These are phyloP conservation scores for Corylus americana DNA, from an alignment of 306 rosid species.

Conservation along the genomic window DNA sequence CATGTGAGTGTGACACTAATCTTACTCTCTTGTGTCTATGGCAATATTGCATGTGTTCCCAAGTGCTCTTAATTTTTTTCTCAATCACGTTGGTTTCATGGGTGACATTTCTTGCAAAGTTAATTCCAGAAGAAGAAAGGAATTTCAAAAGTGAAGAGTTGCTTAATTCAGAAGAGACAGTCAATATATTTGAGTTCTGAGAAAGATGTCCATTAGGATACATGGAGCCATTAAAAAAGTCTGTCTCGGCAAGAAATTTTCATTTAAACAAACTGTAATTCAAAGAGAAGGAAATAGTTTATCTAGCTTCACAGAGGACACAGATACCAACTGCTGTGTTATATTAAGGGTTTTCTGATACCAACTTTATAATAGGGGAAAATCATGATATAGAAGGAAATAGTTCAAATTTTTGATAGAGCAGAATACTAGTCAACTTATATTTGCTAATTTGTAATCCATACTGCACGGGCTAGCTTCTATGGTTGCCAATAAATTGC, in stretches of 20 bases:
- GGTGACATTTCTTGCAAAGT: not conserved
- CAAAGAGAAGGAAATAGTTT: not conserved
- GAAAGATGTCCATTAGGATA: not conserved
- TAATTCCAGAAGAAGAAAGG: not conserved
- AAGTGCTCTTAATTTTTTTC: not conserved
- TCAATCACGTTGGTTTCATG: not conserved
- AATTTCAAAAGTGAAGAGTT: not conserved
- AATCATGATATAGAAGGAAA: not conserved
- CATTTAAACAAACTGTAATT: not conserved
- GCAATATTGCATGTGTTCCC: not conserved
- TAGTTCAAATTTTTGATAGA: not conserved
- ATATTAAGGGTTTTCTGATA: not conserved
- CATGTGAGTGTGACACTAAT: slow-evolving; percentile 59
- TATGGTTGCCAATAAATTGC: not conserved
- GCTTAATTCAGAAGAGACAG: not conserved
- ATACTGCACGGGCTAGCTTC: not conserved
- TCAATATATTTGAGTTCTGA: not conserved
- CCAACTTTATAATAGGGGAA: not conserved
- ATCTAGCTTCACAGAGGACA: not conserved
- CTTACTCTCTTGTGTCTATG: not conserved
- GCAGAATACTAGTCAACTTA: not conserved
- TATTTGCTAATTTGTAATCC: not conserved
- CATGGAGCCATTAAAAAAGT: not conserved
- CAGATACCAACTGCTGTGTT: not conserved
- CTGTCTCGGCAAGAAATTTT: not conserved